Percentiles rank a stretch among this genome's conserved stretches.
Evolutionary conservation across 768 basidiomycete species (phyloP).

Genomic region (Suillus americanus): DNA sequence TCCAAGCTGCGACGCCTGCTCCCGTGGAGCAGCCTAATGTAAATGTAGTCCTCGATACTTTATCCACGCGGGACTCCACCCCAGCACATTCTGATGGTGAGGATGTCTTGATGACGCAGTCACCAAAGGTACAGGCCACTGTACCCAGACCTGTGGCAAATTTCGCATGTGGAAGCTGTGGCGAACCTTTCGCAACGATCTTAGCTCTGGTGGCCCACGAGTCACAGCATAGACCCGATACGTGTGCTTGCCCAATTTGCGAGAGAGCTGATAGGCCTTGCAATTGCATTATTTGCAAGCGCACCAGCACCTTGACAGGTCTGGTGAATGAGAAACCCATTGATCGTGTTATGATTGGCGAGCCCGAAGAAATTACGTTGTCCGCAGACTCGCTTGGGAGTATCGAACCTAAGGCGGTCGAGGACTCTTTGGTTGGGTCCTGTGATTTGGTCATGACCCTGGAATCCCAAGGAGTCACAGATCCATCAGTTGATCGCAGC

Average conservation of each 20-base stretch:
- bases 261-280: conserved; percentile 5
- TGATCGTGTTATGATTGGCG: not conserved
- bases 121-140: not conserved
- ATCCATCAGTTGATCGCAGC: not conserved
- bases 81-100: not conserved
- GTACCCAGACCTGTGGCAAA: not conserved
- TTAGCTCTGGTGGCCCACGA: not conserved
- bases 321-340: not conserved
- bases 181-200: not conserved
- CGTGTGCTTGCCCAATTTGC: not conserved
- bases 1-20: not conserved
- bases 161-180: conserved; percentile 1
- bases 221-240: not conserved
- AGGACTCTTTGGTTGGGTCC: not conserved
- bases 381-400: not conserved
- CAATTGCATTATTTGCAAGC: conserved; percentile 11
- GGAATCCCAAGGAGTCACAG: not conserved
- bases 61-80: not conserved
- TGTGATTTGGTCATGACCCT: not conserved
- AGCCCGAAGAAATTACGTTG: not conserved
- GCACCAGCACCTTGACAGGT: not conserved
- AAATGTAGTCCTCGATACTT: not conserved
- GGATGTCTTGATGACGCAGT: not conserved
- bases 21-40: not conserved
- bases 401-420: not conserved